Base-by-base conservation (phyloP, 176 grass and related monocot genomes). In the Zizania latifolia region DNA sequence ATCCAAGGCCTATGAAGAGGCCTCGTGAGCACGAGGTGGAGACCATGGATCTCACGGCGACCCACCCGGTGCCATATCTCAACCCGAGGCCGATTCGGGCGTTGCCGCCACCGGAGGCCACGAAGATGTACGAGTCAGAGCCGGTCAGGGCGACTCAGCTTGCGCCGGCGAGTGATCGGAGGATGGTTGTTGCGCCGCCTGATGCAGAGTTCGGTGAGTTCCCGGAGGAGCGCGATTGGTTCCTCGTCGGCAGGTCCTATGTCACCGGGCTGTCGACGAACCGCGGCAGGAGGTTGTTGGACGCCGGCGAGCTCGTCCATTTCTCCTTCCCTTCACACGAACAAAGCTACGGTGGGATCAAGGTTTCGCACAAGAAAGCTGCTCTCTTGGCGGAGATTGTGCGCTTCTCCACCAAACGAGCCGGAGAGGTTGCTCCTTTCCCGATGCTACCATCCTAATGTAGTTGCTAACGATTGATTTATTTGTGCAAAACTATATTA, bases 331-430 rank as follows among this genome's bases (percentile, higher is more conserved):
- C 93, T 19, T 83, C 81, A 1, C 59, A 21, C 17, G 87, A 78
- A 16, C 79, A 50, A 35, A n/a, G 22, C 22, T 74, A 81, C 24
- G 57, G 80, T 0, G 83, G 83, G 43, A 0, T 86, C 2, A 83
- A 82, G 57, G 38, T 90, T 26, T 89, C 82, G 0, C 19, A 34
- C 34, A 97, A 85, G 63, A 87, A 89, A 17, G 85, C 80, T 2
- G 72, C 75, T 5, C 59, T 88, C 15, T 15, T 88, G 38, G 65
- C 90, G 3, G 73, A 67, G 84, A 97, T 97, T 19, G 93, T 97
- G 24, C 87, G 93, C 38, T 97, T 97, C 68, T 93, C 93, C 15
- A 97, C 93, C 58, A 97, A 83, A 60, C 85, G 93, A 62, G 75
- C 81, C 27, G 93, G 93, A 44, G 93, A 97, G 90, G 93, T 97